Conservation (phyloP, 306 rosid species). For the Lotus japonicus region DNA sequence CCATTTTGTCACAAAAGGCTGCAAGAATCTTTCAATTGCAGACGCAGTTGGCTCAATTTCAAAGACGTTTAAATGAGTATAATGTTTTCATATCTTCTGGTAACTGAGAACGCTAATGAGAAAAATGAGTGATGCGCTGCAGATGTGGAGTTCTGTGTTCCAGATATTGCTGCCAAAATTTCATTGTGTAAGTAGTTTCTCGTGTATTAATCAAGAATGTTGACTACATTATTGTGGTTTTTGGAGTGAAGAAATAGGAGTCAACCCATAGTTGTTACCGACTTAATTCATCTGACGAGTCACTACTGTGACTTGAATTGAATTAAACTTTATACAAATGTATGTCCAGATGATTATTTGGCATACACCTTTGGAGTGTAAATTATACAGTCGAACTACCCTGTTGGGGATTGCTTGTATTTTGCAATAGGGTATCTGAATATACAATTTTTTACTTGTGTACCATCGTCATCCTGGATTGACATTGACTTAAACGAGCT, state of each 20-base stretch:
- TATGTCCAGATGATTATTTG: conserved; percentile 14
- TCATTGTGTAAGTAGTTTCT: conserved; percentile 23
- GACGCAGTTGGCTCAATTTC: conserved; percentile 75
- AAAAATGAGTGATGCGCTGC: conserved; percentile 7
- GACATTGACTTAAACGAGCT: no score
- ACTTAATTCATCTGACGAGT: conserved; percentile 3
- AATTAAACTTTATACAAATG: neutral
- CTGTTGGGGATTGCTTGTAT: conserved; percentile 8
- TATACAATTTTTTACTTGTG: no score
- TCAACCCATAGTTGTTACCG: neutral
- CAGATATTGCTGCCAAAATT: conserved; percentile 16
- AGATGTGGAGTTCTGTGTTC: conserved; percentile 11
- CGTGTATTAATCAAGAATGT: neutral
- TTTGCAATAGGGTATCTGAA: conserved; percentile 14
- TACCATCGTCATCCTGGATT: no score
- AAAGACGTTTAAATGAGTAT: conserved; percentile 66
- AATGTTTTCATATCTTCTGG: conserved; percentile 51
- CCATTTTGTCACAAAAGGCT: conserved; percentile 79
- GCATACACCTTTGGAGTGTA: neutral
- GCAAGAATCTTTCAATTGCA: conserved; percentile 72
- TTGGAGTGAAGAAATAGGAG: conserved; percentile 12
- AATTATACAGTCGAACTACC: neutral
- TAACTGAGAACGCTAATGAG: conserved; percentile 29
- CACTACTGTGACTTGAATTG: conserved; percentile 2
- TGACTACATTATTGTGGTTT: conserved; percentile 12